Evolutionary conservation across 768 basidiomycete species (phyloP), one percentile per base, ranked within the genome.

Genomic region (Jaapia argillacea): DNA sequence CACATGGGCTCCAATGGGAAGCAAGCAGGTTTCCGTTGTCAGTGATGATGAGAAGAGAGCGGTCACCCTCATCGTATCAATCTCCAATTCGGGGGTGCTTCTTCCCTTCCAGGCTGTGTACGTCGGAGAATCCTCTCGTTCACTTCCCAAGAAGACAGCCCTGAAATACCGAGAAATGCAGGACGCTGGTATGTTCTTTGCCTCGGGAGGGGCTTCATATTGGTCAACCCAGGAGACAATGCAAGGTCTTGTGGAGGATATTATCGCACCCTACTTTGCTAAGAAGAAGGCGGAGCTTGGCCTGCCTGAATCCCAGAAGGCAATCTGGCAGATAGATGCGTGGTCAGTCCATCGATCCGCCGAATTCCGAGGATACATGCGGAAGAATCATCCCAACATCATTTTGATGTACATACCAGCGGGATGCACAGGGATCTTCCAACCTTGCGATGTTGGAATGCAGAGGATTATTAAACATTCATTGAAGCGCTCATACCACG

Each of bases 31-130:
- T 2, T 36, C 51, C 0, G 44, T 54, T 2, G 36, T 59, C 2
- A 67, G 70, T 1, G 24, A 43, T 7, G 67, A 68, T 1, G 68
- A 70, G 44, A 71, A 71, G 47, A 52, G 58, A 0, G 69, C 70
- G 14, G 63, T 69, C 40, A 70, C 68, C 0, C 23, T 70, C 0
- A 33, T 67, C 10, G 57, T 62, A 6, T 57, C 57, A 0, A 45
- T 67, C 7, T 57, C 66, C 0, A 48, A 36, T 5, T 46, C 50
- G 36, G 66, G 70, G 1, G 39, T 41, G 0, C 25, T 63, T 7
- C 54, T 70, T 4, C 67, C 64, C 6, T 54, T 67, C 26, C 69
- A 71, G 44, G 54, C 58, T 0, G 59, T 71, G n/a, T 68, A 56
- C 41, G 10, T 40, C 3, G 69, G 67, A 5, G 51, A 52, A 25